Base-by-base conservation (phyloP, 139 green algal species). In the Zygnema cylindricum region DNA sequence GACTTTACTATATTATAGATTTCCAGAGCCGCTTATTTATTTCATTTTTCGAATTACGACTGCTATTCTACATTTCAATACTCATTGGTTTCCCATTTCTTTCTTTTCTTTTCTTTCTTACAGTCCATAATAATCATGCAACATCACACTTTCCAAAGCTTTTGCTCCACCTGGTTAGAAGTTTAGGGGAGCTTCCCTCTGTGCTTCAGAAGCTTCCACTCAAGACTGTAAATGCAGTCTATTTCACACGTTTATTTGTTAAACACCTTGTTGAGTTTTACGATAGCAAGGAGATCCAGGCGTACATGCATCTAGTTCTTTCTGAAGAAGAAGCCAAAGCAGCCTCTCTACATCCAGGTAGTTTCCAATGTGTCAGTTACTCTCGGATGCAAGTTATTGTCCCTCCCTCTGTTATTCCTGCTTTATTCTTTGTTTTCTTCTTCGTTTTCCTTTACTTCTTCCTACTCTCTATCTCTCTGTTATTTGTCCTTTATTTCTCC, bases 61-160 rank as follows among this genome's bases (percentile, higher is more conserved):
- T n/a, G n/a, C n/a, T n/a, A n/a, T n/a, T n/a, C n/a, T n/a, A n/a
- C n/a, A n/a, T n/a, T n/a, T n/a, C n/a, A n/a, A n/a, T n/a, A n/a
- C n/a, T n/a, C n/a, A n/a, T n/a, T n/a, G n/a, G n/a, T n/a, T n/a
- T n/a, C 38, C 16, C 42, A 21, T 1, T 23, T 77, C 35, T 3
- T 35, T 77, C 33, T 25, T 2, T 85, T 23, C n/a, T 42, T 43
- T 81, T 1, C 33, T 1, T 1, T 30, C 30, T 1, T 35, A 77
- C 93, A 96, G 93, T 95, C 43, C 91, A 93, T 36, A 92, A 98
- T 89, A 98, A 97, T 71, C 78, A 82, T 0, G 39, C 78, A 22
- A 98, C 95, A 1, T 82, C 91, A 43, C 95, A 98, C 90, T 93
- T 96, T n/a, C 89, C 96, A 85, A 93, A 92, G 43, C 87, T 97